Evolutionary conservation across 169 alveolate species (phyloP).

Genomic region (Cryptosporidium sp.): DNA sequence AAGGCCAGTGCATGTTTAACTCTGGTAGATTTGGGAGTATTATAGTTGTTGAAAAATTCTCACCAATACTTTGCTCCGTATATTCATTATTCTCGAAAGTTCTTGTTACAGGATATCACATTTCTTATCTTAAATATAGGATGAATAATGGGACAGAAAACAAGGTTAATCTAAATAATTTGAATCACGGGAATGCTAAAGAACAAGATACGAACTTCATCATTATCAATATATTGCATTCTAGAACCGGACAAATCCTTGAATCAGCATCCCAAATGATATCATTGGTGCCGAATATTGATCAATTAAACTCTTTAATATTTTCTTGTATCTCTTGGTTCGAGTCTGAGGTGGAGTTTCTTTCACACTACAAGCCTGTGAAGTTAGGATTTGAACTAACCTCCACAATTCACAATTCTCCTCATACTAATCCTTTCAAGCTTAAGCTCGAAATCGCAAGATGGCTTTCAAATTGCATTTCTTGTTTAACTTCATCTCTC

Average conservation of each 20-base stretch:
- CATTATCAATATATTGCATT: constrained; percentile 36
- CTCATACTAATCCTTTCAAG: not conserved
- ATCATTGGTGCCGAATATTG: not conserved
- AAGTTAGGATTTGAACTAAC: not conserved
- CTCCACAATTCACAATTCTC: not conserved
- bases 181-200: not conserved
- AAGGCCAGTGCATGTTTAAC: not conserved
- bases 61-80: constrained; percentile 30
- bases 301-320: not conserved
- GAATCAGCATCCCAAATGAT: constrained; percentile 37
- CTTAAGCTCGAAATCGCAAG: constrained; percentile 21
- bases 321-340: constrained; percentile 52
- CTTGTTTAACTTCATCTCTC: constrained; percentile 10
- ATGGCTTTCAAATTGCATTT: constrained; percentile 41
- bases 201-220: not conserved
- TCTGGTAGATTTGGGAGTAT: constrained; percentile 13
- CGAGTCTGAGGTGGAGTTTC: constrained; percentile 29
- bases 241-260: constrained; percentile 44
- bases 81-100: constrained; percentile 20
- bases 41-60: constrained; percentile 14
- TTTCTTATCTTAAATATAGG: not conserved
- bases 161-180: not conserved
- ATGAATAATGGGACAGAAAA: constrained; percentile 7
- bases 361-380: not conserved
- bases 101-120: not conserved